Percentiles rank a stretch among this genome's conserved stretches.
Evolutionary conservation across 2,329 filamentous ascomycete genomes (phyloP).

Genomic region (Hymenotorrendiella dingleyae): DNA sequence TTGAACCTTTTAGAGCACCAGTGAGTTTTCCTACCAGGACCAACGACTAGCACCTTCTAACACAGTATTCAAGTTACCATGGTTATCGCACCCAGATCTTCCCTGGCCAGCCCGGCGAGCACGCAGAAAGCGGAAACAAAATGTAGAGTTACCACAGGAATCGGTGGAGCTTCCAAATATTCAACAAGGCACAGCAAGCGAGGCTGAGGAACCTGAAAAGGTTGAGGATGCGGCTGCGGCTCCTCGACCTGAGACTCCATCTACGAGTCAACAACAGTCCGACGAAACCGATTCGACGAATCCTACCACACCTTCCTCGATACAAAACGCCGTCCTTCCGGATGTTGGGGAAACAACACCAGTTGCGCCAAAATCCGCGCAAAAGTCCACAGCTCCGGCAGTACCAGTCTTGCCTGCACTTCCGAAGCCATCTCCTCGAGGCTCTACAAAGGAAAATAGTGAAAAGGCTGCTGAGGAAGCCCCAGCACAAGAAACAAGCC

Average conservation of each 20-base stretch:
- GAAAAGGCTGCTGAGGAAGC: conserved; percentile 13
- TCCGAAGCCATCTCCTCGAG: conserved; percentile 38
- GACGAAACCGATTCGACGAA: conserved; percentile 39
- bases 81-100: conserved; percentile 46
- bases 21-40: conserved; percentile 37
- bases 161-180: conserved; percentile 22
- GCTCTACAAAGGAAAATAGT: conserved; percentile 11
- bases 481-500: conserved; percentile 4
- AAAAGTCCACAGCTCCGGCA: conserved; percentile 33
- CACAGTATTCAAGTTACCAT: conserved; percentile 43
- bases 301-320: conserved; percentile 50
- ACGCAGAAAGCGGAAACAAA: conserved; percentile 39
- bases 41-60: conserved; percentile 30
- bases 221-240: conserved; percentile 35
- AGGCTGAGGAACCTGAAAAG: conserved; percentile 17
- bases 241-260: conserved; percentile 41
- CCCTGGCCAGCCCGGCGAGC: conserved; percentile 42
- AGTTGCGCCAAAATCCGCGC: conserved; percentile 19
- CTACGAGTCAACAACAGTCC: conserved; percentile 35
- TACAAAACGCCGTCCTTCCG: conserved; percentile 21
- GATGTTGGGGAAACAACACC: conserved; percentile 22
- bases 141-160: conserved; percentile 17
- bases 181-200: conserved; percentile 8
- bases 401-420: conserved; percentile 44
- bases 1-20: conserved; percentile 41